Evolutionary conservation across 2,329 filamentous ascomycete species (phyloP).

Genomic region (Fusarium kyushuense): DNA sequence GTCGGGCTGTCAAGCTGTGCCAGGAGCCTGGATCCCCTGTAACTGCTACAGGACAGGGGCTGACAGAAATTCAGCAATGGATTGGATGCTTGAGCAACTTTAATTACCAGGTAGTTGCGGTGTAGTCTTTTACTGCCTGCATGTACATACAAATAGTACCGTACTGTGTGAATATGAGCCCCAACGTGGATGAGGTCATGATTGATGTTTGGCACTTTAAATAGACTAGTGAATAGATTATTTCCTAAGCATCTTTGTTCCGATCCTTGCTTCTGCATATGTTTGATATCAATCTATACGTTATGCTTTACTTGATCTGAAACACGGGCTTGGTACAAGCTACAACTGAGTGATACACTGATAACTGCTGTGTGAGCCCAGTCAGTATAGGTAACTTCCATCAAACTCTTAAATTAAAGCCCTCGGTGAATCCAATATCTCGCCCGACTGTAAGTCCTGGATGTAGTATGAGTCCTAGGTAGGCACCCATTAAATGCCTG

Average conservation of each 20-base stretch:
- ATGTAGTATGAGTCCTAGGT: conserved; percentile 9
- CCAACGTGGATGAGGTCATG: conserved; percentile 45
- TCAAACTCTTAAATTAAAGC: background rate
- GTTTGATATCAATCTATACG: conserved; percentile 7
- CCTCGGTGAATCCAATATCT: background rate
- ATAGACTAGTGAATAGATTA: background rate
- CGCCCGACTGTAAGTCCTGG: conserved; percentile 17
- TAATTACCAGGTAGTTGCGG: conserved; percentile 25
- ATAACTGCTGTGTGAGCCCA: background rate
- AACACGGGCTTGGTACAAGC: conserved; percentile 6
- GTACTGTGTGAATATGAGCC: conserved; percentile 10
- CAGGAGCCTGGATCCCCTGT: background rate
- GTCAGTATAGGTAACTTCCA: background rate
- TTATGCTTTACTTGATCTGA: conserved; percentile 15
- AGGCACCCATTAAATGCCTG: background rate
- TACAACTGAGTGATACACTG: conserved; percentile 7
- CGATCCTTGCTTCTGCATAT: background rate
- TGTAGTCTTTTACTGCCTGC: conserved; percentile 6
- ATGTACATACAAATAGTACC: background rate
- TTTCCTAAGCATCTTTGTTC: background rate
- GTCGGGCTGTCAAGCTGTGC: background rate
- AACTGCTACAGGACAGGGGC: background rate
- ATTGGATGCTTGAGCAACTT: background rate
- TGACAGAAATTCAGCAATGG: background rate
- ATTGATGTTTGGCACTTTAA: conserved; percentile 11